A percentile compares a stretch with the other conserved stretches of the same genome.
phyloP scores from a whole-genome alignment of 2,329 filamentous ascomycete species.

The Elsinoe ampelina region DNA sequence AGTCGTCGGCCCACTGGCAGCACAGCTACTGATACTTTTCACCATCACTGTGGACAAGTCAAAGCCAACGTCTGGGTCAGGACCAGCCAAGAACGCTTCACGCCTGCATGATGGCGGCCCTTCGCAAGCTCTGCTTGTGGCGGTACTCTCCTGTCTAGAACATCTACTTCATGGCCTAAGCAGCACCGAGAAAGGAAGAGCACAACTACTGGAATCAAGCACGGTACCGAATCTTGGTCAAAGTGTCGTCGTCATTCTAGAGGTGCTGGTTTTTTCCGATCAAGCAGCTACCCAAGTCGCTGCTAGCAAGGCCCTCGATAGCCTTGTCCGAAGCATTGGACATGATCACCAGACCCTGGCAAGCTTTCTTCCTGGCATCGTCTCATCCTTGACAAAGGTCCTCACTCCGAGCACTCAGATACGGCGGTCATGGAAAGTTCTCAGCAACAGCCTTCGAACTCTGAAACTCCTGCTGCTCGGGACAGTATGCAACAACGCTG shows the following conservation, averaged over 20 bases:
- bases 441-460: constrained; percentile 34
- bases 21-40: constrained; percentile 77
- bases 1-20: constrained; percentile 62
- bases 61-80: constrained; percentile 45
- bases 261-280: constrained; percentile 55
- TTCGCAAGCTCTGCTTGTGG: constrained; percentile 65
- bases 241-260: constrained; percentile 68
- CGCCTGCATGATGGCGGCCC: constrained; percentile 25
- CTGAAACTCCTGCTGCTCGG: constrained; percentile 18
- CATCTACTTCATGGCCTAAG: constrained; percentile 55
- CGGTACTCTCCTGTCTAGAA: constrained; percentile 60
- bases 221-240: constrained; percentile 74
- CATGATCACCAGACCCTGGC: constrained; percentile 63
- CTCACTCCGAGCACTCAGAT: constrained; percentile 59
- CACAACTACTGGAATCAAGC: constrained; percentile 44
- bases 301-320: constrained; percentile 55
- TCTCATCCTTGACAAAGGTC: constrained; percentile 70
- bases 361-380: constrained; percentile 77
- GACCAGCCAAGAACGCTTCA: constrained; percentile 22
- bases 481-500: constrained; percentile 14
- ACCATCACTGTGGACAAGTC: constrained; percentile 71
- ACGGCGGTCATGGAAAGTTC: constrained; percentile 51
- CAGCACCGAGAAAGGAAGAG: constrained; percentile 39
- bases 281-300: constrained; percentile 62
- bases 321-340: constrained; percentile 54